Base-by-base conservation (phyloP, 768 basidiomycete genomes). In the Suillus luteus region DNA sequence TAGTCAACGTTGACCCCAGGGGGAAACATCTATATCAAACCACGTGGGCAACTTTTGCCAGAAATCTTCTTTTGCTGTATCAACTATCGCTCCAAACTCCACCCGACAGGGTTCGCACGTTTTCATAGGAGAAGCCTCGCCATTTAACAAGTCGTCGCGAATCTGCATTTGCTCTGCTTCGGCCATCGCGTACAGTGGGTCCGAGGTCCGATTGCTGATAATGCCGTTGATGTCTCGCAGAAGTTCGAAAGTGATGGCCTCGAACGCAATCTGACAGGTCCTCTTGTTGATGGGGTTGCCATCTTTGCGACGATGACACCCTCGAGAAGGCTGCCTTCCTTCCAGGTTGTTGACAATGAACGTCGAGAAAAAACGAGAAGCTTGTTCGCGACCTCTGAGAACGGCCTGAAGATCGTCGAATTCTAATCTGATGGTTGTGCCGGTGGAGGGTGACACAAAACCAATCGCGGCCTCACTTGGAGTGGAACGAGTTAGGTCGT, bases 291-390 rank as follows among this genome's bases (percentile, higher is more conserved):
- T 65, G 3, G 78, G 74, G 66, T 85, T 80, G 10, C 76, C 62
- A 43, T 86, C 83, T 69, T 79, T 77, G n/a, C 77, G 77, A 69
- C 84, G 77, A 12, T 82, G 66, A 70, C 90, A 91, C 64, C 70
- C 70, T 10, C 70, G 44, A 15, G 85, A 82, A 19, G 86, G 78
- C 43, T 80, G 72, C 64, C 91, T 80, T 55, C 86, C 86, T 77
- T 92, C 90, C 24, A 92, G 81, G 65, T 91, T 84, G 69, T 86
- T 87, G 60, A 88, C 86, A 69, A 92, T 84, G 72, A 92, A 92
- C 10, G 87, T 88, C 12, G 90, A 91, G 60, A 92, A 83, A 75
- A 85, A 92, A 49, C 90, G 86, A 11, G 88, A 86, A 12, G 85
- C 82, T 60, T 88, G 84, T 76, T 92, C 90, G 61, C 89, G 86